These are phyloP conservation scores for Aspergillus ustus DNA, from an alignment of 2,329 filamentous ascomycete species.

Conservation along the genomic window DNA sequence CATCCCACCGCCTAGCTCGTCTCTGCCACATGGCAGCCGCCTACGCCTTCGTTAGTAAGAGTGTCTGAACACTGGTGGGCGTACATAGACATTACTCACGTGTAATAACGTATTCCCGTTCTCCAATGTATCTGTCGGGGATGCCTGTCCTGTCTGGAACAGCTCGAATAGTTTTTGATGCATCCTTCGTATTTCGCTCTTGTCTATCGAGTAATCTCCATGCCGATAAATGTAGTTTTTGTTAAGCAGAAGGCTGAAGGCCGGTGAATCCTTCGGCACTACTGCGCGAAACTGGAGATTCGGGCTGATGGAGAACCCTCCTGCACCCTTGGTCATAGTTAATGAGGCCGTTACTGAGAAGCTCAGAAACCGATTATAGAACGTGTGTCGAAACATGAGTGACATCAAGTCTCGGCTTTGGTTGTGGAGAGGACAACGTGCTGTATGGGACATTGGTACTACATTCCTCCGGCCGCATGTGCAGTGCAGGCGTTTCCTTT, in stretches of 20 bases:
- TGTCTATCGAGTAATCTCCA: too few species aligned
- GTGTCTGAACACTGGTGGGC: neutral
- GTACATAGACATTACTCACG: neutral
- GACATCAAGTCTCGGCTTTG: neutral
- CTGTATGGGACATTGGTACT: too few species aligned
- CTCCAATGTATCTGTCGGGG: neutral
- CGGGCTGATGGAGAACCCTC: neutral
- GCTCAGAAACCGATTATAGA: neutral
- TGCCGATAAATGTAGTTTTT: too few species aligned
- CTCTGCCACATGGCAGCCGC: neutral
- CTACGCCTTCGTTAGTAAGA: neutral
- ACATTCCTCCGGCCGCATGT: too few species aligned
- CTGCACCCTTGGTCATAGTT: neutral
- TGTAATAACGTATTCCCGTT: neutral
- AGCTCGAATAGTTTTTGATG: neutral
- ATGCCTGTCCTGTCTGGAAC: neutral
- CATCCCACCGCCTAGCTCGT: neutral
- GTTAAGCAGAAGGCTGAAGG: neutral
- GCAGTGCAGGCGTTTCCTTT: neutral
- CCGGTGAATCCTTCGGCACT: neutral
- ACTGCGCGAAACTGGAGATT: neutral
- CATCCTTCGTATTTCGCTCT: neutral
- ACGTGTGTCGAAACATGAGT: neutral
- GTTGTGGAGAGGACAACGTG: neutral
- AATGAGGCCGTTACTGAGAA: neutral